A percentile compares a stretch with the other conserved stretches of the same genome.
These are phyloP conservation scores for Mallotus japonicus DNA, from an alignment of 441 rosid species.

Conservation along the genomic window DNA sequence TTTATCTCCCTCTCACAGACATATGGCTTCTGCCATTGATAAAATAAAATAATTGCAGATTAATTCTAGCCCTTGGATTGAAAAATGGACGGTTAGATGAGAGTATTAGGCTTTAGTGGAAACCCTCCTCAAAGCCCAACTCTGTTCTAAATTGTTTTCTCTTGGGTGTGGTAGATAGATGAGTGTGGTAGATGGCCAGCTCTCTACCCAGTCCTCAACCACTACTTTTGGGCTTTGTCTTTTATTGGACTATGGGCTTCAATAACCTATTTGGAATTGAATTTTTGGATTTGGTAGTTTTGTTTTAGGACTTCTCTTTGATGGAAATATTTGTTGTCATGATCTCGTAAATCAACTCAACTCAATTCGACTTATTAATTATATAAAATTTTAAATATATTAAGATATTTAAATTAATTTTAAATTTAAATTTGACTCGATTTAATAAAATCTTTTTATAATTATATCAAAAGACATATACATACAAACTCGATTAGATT, in stretches of 20 bases:
- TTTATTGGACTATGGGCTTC: not conserved
- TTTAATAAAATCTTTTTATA: too few relatives aligned
- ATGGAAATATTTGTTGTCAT: too few relatives aligned
- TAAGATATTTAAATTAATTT: too few relatives aligned
- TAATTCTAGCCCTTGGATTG: conserved; percentile 28
- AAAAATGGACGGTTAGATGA: conserved; percentile 23
- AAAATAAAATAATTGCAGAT: conserved; percentile 19
- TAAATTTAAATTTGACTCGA: too few relatives aligned
- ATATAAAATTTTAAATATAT: too few relatives aligned
- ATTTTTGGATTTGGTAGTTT: too few relatives aligned
- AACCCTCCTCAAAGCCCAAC: conserved; percentile 11
- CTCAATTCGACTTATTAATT: too few relatives aligned
- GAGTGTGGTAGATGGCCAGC: not conserved
- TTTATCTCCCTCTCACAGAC: conserved; percentile 11
- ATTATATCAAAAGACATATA: too few relatives aligned
- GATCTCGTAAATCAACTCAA: too few relatives aligned
- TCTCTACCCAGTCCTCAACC: not conserved
- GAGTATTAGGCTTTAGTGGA: not conserved
- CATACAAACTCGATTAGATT: too few relatives aligned
- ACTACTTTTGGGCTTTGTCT: not conserved
- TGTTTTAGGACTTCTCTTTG: too few relatives aligned
- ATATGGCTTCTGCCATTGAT: not conserved
- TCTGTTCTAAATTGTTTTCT: not conserved
- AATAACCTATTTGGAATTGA: not conserved
- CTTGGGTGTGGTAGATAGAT: not conserved